Evolutionary conservation across 352 stramenopile species (phyloP), one percentile per base, ranked within the genome.

Genomic region (Pythium plurisporium): DNA sequence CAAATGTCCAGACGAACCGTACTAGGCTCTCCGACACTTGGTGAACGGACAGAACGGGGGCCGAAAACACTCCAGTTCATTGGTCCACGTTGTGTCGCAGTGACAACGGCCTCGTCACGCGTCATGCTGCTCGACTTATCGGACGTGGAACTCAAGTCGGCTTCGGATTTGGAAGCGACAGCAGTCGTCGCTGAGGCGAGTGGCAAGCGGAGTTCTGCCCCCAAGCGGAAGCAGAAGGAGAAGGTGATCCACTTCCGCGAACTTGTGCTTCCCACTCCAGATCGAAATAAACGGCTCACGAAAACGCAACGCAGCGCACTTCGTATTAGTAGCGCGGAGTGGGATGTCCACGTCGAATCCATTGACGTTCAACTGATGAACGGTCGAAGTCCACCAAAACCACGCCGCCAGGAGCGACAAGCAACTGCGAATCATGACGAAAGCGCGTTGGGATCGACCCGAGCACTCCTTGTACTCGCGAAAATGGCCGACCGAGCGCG

Each of bases 221-320:
- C 19, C 14, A 47, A 26, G n/a, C 37, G 31, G n/a, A 57, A 47
- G 37, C 17, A 2, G 8, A 38, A 50, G 30, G 62, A 61, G 34
- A 57, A 41, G 7, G 19, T n/a, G 26, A 58, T 64, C 41, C 61
- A 68, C 38, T 68, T 64, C 48, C 46, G 61, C 5, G 53, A 64
- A 26, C 26, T 68, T 7, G 0, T n/a, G 2, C 17, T 64, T 17
- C 61, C 61, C 17, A 7, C 31, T 7, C n/a, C 48, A 11, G 30
- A 53, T 52, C 41, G 33, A 41, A 36, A 29, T 17, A 53, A 31
- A 10, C 27, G 31, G 47, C 17, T 45, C 33, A 27, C 31, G 6
- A 43, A 55, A 14, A n/a, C 33, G 15, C 47, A 48, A 23, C 50
- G 14, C 8, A 29, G 33, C 5, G 22, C n/a, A n/a, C 17, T 22